phyloP scores from a whole-genome alignment of 441 rosid genomes.

The Mallotus japonicus region DNA sequence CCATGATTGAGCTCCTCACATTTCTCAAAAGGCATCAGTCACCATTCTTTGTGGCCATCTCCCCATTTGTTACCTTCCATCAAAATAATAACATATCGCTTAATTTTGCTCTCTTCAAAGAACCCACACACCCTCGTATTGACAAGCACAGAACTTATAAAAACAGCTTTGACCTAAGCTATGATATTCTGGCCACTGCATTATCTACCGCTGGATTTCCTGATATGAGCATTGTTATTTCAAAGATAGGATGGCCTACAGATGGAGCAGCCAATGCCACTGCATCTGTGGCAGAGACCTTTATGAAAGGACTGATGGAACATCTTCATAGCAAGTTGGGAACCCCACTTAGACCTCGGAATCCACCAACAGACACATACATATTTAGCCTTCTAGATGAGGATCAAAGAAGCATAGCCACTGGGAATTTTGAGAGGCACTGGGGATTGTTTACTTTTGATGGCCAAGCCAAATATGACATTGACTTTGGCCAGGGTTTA shows the following conservation, averaged over 20 bases:
- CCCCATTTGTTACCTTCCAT: constrained; percentile 53
- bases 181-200: constrained; percentile 60
- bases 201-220: constrained; percentile 58
- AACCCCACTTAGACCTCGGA: constrained; percentile 51
- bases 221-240: constrained; percentile 55
- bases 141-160: constrained; percentile 56
- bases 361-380: constrained; percentile 61
- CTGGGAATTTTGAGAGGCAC: constrained; percentile 78
- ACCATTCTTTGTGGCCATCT: constrained; percentile 67
- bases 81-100: constrained; percentile 73
- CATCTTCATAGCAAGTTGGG: constrained; percentile 63
- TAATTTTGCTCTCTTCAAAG: constrained; percentile 66
- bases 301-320: constrained; percentile 58
- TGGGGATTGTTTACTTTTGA: constrained; percentile 92
- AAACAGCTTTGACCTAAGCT: constrained; percentile 76
- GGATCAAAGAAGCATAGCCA: constrained; percentile 50
- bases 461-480: constrained; percentile 78
- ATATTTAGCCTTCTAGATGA: constrained; percentile 72
- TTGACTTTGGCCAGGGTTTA: constrained; percentile 52
- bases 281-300: constrained; percentile 47
- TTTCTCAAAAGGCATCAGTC: constrained; percentile 63
- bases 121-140: constrained; percentile 42
- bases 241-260: constrained; percentile 90
- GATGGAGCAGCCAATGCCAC: constrained; percentile 79
- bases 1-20: constrained; percentile 74